Evolutionary conservation across 2,329 filamentous ascomycete genomes (phyloP).

Genomic region (Trematosphaeria pertusa): DNA sequence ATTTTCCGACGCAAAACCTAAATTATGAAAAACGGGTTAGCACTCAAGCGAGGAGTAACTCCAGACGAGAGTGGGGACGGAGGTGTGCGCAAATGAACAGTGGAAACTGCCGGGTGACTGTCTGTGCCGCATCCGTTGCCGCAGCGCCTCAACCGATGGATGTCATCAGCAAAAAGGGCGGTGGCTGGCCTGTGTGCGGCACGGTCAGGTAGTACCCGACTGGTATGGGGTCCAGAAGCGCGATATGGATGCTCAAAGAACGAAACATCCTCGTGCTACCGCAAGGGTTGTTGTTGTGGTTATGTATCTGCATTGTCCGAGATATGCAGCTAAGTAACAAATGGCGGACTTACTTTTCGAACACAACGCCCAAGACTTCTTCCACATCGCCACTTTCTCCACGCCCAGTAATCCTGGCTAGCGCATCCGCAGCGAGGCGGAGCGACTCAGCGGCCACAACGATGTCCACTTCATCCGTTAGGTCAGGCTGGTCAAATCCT

Average conservation of each 20-base stretch:
- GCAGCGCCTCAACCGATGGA: slow-evolving; percentile 10
- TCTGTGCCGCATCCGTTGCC: slow-evolving; percentile 7
- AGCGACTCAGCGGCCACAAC: slow-evolving; percentile 91
- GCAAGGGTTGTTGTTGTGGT: too few species aligned
- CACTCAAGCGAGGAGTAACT: not conserved
- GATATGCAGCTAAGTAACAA: too few species aligned
- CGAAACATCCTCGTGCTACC: too few species aligned
- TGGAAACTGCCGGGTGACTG: not conserved
- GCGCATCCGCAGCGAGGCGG: slow-evolving; percentile 56
- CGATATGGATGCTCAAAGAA: too few species aligned
- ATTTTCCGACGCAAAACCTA: slow-evolving; percentile 37
- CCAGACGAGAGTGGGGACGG: slow-evolving; percentile 6
- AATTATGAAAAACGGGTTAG: slow-evolving; percentile 6
- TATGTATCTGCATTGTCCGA: too few species aligned
- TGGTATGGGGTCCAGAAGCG: too few species aligned
- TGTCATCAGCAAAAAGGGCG: slow-evolving; percentile 14
- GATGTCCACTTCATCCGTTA: slow-evolving; percentile 78
- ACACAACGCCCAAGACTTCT: slow-evolving; percentile 94
- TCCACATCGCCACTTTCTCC: slow-evolving; percentile 90
- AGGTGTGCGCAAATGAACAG: not conserved
- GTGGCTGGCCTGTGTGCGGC: slow-evolving; percentile 1
- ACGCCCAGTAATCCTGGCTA: slow-evolving; percentile 83
- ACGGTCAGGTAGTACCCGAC: slow-evolving; percentile 7
- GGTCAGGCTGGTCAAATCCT: too few species aligned
- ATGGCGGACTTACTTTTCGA: slow-evolving; percentile 90